Conservation (phyloP, 139 green algal genomes). For the Desmodesmus armatus region DNA sequence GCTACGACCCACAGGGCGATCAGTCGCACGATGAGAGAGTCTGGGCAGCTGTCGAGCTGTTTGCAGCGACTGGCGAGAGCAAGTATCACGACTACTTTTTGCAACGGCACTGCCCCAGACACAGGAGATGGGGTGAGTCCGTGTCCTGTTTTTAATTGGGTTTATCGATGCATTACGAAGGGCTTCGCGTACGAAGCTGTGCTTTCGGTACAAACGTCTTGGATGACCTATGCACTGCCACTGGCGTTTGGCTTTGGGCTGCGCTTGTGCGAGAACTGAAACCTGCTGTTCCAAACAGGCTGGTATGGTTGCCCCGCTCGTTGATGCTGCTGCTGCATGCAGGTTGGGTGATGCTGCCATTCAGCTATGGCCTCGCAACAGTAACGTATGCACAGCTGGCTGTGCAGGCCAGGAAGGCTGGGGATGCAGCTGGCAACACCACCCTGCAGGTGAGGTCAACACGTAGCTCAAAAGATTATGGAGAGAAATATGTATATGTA, state of each 20-base stretch:
- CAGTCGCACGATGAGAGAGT: conserved; percentile 39
- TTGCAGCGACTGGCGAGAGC: conserved; percentile 36
- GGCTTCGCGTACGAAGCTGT: no score
- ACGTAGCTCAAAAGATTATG: no score
- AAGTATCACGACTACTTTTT: conserved; percentile 27
- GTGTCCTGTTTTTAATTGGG: no score
- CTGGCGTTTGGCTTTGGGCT: no score
- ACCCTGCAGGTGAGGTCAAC: neutral
- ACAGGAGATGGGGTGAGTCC: conserved; percentile 10
- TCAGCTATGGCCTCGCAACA: conserved; percentile 41
- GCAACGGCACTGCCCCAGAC: conserved; percentile 30
- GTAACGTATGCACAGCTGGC: conserved; percentile 35
- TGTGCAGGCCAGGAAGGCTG: neutral
- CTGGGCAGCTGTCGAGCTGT: conserved; percentile 46
- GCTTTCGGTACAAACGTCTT: no score
- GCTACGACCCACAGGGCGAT: conserved; percentile 36
- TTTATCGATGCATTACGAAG: no score
- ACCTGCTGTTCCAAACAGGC: no score
- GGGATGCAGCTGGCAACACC: neutral
- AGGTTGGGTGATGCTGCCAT: conserved; percentile 41
- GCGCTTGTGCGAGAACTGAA: no score
- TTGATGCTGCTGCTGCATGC: no score
- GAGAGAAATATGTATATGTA: no score
- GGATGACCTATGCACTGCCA: no score
- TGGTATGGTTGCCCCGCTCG: no score